Percentiles rank a stretch among this genome's conserved stretches.
These are phyloP conservation scores for Nannochloropsis salina DNA, from an alignment of 108 stramenopile species.

Conservation along the genomic window DNA sequence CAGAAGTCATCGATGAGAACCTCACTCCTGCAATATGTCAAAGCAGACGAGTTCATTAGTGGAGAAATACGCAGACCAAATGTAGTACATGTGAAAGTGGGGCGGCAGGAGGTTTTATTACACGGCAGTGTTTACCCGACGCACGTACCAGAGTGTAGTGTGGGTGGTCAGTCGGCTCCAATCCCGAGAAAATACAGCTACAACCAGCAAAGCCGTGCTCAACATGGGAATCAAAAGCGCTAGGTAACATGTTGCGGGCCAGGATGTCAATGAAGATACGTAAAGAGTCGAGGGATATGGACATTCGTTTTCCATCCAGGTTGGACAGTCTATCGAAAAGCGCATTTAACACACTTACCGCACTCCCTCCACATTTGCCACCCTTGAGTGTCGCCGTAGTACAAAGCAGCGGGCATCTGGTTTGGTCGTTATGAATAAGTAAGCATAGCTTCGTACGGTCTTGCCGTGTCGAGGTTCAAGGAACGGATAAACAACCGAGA, in stretches of 20 bases:
- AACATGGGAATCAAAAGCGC: conserved; percentile 19
- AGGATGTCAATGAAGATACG: neutral
- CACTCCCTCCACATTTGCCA: conserved; percentile 12
- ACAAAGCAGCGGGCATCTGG: neutral
- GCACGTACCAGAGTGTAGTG: conserved; percentile 12
- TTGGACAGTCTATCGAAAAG: no score
- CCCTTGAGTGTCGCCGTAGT: neutral
- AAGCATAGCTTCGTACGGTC: no score
- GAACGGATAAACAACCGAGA: no score
- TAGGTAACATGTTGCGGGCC: neutral
- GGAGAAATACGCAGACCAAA: neutral
- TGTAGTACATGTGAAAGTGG: neutral
- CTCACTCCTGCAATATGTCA: neutral
- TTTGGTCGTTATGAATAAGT: neutral
- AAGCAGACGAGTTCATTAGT: neutral
- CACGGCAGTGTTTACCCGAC: neutral
- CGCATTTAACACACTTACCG: neutral
- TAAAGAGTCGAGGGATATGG: no score
- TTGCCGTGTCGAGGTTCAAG: no score
- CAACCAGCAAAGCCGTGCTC: neutral
- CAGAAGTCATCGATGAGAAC: conserved; percentile 14
- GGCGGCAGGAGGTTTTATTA: neutral
- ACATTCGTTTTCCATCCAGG: no score
- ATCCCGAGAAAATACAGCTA: conserved; percentile 10
- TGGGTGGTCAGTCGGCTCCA: conserved; percentile 5